These are phyloP conservation scores for Debaryomyces maramus DNA, from an alignment of 805 yeast genomes.

Conservation along the genomic window DNA sequence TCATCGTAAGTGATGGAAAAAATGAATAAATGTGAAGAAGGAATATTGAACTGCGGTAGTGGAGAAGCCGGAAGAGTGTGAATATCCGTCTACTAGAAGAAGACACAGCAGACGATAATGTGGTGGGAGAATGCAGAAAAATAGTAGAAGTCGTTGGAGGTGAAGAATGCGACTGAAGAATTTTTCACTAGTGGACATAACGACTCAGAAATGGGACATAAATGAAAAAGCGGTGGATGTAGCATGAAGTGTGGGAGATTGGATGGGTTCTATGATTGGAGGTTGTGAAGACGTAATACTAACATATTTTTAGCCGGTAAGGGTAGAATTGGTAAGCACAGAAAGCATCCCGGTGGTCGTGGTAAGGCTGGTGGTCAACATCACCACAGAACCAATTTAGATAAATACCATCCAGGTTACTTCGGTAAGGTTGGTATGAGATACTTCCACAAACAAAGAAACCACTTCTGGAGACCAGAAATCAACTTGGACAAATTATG, in stretches of 20 bases:
- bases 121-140: too few species aligned
- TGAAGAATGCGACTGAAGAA: not conserved
- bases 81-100: too few species aligned
- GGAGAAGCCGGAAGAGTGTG: too few species aligned
- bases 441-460: constrained; percentile 94
- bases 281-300: constrained; percentile 22
- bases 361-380: constrained; percentile 99
- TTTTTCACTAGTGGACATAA: constrained; percentile 1
- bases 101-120: too few species aligned
- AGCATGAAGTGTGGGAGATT: too few species aligned
- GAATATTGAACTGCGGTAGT: too few species aligned
- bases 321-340: constrained; percentile 99
- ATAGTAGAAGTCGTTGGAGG: not conserved
- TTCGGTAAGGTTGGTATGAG: constrained; percentile 99
- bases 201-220: too few species aligned
- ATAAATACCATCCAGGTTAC: constrained; percentile 99
- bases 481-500: constrained; percentile 98
- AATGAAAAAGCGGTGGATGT: too few species aligned
- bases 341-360: constrained; percentile 99
- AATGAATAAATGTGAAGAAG: too few species aligned
- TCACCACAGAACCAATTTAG: constrained; percentile 99
- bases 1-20: too few species aligned
- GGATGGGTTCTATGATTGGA: not conserved
- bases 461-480: constrained; percentile 97
- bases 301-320: constrained; percentile 81